A percentile compares a stretch with the other conserved stretches of the same genome.
Evolutionary conservation across 1,139 yeast genomes (phyloP).

Genomic region (Kluyveromyces sp.): DNA sequence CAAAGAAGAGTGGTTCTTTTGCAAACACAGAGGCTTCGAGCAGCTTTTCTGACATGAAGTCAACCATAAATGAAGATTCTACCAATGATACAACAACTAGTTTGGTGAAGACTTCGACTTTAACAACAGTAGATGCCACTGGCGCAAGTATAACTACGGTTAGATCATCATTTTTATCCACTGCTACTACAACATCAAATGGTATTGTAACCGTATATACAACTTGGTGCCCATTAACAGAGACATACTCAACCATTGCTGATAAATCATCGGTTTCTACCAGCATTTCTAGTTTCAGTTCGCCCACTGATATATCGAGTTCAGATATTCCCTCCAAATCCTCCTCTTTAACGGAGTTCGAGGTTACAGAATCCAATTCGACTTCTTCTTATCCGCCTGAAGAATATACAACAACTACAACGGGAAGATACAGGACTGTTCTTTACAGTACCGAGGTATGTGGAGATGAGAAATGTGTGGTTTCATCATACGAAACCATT

Average conservation of each 20-base stretch:
- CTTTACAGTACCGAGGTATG: not conserved
- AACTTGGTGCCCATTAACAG: constrained; percentile 32
- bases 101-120: not conserved
- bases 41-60: too few species aligned
- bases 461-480: not conserved
- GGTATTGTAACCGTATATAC: constrained; percentile 29
- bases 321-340: too few species aligned
- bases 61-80: too few species aligned
- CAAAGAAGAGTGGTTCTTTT: too few species aligned
- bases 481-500: not conserved
- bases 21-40: too few species aligned
- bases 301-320: not conserved
- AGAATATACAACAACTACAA: not conserved
- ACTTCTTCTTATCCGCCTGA: not conserved
- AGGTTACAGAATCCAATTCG: not conserved
- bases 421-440: not conserved
- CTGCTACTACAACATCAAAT: constrained; percentile 8
- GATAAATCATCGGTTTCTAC: not conserved
- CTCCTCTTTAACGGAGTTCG: too few species aligned
- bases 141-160: not conserved
- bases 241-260: not conserved
- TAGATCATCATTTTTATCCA: not conserved
- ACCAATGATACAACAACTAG: too few species aligned
- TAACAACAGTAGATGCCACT: not conserved
- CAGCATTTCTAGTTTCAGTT: not conserved